Base-by-base conservation (phyloP, 1,284 basidiomycete genomes). In the Malassezia obtusa region DNA sequence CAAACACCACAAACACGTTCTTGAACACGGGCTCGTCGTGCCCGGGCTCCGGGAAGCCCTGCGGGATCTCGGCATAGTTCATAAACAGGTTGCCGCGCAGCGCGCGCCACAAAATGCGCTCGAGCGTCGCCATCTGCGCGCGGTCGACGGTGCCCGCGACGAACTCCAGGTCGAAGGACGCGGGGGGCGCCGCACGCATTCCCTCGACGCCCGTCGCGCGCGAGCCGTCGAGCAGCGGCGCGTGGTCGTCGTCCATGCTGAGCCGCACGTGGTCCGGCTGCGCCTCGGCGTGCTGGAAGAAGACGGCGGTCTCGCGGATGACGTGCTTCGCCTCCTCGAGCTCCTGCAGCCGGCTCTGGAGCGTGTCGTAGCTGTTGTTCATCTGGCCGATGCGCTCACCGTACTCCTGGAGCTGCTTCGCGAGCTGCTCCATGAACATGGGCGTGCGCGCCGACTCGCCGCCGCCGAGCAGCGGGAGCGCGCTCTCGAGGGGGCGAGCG, bases 1-100 rank as follows among this genome's bases (percentile, higher is more conserved):
- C 94, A 71, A 99, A 99, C 75, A 99, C 96, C 78, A 99, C 94
- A 78, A 99, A 99, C 38, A 98, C 94, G 65, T 96, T 91, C 81
- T 98, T 99, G 58, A 58, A 64, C 21, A 72, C 63, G 21, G 70
- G 65, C 48, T 70, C 66, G 21, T 72, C 75, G 2, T 85, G 86
- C 38, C 79, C 80, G 14, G 89, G 84, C 70, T 96, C 87, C 54
- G 90, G 80, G 70, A 98, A 95, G 1, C 89, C 86, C 67, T 92
- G 87, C 38, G 82, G 81, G 67, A 99, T 98, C 76, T 98, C 91
- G 61, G 75, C 73, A 77, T 96, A 89, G 78, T 98, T 98, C 91
- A 98, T 96, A 80, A 95, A 99, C 28, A 99, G 79, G 75, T 99
- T 98, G 50, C 94, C 94, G 59, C 94, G 85, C 25, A 98, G 81